phyloP scores from a whole-genome alignment of 495 filamentous ascomycete species.

The Amorphotheca resinae region DNA sequence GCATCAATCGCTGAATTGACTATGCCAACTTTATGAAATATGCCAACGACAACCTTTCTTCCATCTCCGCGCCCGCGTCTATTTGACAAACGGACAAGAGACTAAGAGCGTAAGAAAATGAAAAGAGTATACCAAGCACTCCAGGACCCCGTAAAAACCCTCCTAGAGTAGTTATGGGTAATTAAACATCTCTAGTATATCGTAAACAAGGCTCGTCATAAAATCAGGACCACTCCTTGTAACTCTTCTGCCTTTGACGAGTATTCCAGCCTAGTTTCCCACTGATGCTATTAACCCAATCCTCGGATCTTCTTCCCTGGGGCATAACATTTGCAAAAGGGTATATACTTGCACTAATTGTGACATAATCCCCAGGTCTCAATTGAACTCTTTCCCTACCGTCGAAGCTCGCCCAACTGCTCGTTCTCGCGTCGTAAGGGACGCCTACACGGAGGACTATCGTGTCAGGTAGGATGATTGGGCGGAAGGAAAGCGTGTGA shows the following conservation, averaged over 20 bases:
- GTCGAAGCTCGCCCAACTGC: conserved; percentile 94
- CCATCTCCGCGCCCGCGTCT: too few species aligned
- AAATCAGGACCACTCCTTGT: conserved; percentile 36
- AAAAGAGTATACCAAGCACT: too few species aligned
- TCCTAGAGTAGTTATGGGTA: too few species aligned
- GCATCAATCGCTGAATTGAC: too few species aligned
- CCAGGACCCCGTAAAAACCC: too few species aligned
- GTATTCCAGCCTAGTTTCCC: conserved; percentile 90
- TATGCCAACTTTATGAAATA: too few species aligned
- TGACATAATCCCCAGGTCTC: conserved; percentile 85
- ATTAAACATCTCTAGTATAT: too few species aligned
- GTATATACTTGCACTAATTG: conserved; percentile 81
- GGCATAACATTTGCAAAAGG: conserved; percentile 86
- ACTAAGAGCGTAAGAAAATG: too few species aligned
- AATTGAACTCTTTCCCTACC: conserved; percentile 83
- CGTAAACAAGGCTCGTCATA: too few species aligned
- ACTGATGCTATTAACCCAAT: conserved; percentile 88
- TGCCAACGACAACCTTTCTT: too few species aligned
- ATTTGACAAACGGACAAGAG: too few species aligned
- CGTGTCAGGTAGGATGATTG: conserved; percentile 89
- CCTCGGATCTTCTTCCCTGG: conserved; percentile 60
- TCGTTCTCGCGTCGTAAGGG: conserved; percentile 79
- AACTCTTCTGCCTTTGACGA: conserved; percentile 58
- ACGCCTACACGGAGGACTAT: conserved; percentile 86
- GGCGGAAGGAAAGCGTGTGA: conserved; percentile 89